Evolutionary conservation across 2,329 filamentous ascomycete genomes (phyloP), one percentile per base, ranked within the genome.

Genomic region (Fusarium fujikuroi): DNA sequence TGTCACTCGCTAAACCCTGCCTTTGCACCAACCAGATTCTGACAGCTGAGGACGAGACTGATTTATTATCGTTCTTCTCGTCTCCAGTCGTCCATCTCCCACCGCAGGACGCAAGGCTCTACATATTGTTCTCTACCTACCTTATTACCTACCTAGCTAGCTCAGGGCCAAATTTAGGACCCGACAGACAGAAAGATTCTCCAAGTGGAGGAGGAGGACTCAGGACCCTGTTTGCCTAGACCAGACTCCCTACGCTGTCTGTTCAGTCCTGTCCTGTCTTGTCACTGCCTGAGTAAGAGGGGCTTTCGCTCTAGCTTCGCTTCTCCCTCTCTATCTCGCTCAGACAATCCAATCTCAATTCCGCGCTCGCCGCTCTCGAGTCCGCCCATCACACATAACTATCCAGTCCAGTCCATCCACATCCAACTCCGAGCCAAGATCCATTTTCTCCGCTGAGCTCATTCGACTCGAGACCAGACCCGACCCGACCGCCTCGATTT

Each of bases 281-380:
- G n/a, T 54, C 40, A 47, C 63, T 56, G 59, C 62, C 61, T 61
- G 60, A 73, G 60, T 53, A 66, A 62, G 71, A 76, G 72, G 71
- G 64, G 73, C 71, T 68, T 28, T 58, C 37, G 34, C 42, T 67
- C 37, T 52, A 43, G 30, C 40, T 42, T 54, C 50, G 50, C 36
- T 40, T 54, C 36, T 54, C 50, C 19, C 23, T 54, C 50, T 44
- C 42, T 30, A 10, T 59, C 62, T 63, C 65, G 43, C 69, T 61
- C 60, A 69, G 75, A 69, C 67, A 68, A 70, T 72, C 70, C 60
- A 72, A 42, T 54, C 19, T 19, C 50, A 54, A 54, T 75, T 64
- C 62, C 66, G 64, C 72, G 53, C 73, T 67, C 66, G 66, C 66
- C 69, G 66, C 73, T 75, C 62, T 77, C 73, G 75, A 77, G 75